Evolutionary conservation across 2,329 filamentous ascomycete genomes (phyloP).

Genomic region (Didymella lethalis): DNA sequence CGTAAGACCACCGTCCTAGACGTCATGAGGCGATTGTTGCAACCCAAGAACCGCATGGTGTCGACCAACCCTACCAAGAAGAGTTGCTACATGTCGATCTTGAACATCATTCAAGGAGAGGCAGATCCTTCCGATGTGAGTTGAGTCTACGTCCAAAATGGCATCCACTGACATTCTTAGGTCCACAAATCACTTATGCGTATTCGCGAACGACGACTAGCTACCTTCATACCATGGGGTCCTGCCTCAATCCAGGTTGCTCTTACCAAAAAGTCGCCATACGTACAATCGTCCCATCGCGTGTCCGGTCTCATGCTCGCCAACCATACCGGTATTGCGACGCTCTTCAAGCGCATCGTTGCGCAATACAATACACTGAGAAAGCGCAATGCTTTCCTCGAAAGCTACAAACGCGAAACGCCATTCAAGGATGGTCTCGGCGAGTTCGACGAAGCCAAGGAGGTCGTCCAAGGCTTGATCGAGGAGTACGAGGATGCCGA

Average conservation of each 20-base stretch:
- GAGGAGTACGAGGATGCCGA: slow-evolving; percentile 96
- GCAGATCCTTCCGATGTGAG: slow-evolving; percentile 90
- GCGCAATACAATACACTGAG: slow-evolving; percentile 92
- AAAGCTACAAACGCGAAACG: slow-evolving; percentile 93
- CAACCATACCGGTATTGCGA: slow-evolving; percentile 97
- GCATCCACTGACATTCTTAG: slow-evolving; percentile 41
- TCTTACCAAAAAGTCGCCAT: slow-evolving; percentile 93
- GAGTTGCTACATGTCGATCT: slow-evolving; percentile 98
- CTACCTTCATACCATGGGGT: slow-evolving; percentile 98
- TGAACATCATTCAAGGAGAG: slow-evolving; percentile 99
- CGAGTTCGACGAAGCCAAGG: slow-evolving; percentile 93
- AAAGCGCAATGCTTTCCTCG: slow-evolving; percentile 96
- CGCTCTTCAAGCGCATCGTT: slow-evolving; percentile 93
- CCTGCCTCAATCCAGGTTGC: slow-evolving; percentile 98
- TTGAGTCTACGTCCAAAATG: background rate
- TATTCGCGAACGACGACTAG: slow-evolving; percentile 91
- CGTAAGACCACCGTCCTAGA: slow-evolving; percentile 97
- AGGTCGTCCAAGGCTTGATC: slow-evolving; percentile 90
- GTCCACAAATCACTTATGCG: slow-evolving; percentile 96
- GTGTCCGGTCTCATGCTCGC: slow-evolving; percentile 97
- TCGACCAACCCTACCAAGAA: slow-evolving; percentile 94
- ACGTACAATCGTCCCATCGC: slow-evolving; percentile 90
- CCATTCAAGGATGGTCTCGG: slow-evolving; percentile 90
- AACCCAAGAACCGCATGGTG: slow-evolving; percentile 99
- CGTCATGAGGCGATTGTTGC: slow-evolving; percentile 92